Percentiles rank a stretch among this genome's conserved stretches.
phyloP scores from a whole-genome alignment of 352 stramenopile species.

The Blastocystis sp. region DNA sequence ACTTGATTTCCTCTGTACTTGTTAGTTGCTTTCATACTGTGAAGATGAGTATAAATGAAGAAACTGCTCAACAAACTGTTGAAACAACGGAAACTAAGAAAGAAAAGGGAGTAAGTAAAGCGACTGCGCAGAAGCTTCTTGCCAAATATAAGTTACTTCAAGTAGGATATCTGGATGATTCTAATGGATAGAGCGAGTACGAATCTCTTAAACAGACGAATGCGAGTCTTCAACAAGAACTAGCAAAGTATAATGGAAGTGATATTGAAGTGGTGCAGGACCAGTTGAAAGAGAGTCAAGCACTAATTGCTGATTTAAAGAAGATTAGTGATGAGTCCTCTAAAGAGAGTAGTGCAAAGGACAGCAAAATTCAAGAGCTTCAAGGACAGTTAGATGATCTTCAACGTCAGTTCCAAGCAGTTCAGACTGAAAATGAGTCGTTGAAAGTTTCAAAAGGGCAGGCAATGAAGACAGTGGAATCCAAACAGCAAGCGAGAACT shows the following conservation, averaged over 20 bases:
- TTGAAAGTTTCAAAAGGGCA: neutral
- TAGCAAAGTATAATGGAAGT: neutral
- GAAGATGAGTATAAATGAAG: neutral
- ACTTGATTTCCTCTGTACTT: neutral
- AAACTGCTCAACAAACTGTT: neutral
- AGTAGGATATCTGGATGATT: neutral
- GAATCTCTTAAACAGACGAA: constrained; percentile 26
- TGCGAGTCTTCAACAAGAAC: neutral
- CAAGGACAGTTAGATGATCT: neutral
- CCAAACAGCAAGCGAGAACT: constrained; percentile 6
- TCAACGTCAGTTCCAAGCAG: neutral
- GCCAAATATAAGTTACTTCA: constrained; percentile 61
- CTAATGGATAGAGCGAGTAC: constrained; percentile 27
- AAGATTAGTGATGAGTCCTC: neutral
- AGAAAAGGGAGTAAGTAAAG: constrained; percentile 62
- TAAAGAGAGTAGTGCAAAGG: neutral
- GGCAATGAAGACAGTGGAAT: neutral
- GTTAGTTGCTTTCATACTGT: neutral
- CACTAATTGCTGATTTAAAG: constrained; percentile 22
- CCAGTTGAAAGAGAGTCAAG: neutral
- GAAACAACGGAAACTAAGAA: constrained; percentile 19
- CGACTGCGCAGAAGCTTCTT: constrained; percentile 45
- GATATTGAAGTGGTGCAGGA: neutral
- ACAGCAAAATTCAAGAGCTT: neutral
- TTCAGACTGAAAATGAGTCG: neutral